Base-by-base conservation (phyloP, 768 basidiomycete genomes). In the Tulasnella sp. region DNA sequence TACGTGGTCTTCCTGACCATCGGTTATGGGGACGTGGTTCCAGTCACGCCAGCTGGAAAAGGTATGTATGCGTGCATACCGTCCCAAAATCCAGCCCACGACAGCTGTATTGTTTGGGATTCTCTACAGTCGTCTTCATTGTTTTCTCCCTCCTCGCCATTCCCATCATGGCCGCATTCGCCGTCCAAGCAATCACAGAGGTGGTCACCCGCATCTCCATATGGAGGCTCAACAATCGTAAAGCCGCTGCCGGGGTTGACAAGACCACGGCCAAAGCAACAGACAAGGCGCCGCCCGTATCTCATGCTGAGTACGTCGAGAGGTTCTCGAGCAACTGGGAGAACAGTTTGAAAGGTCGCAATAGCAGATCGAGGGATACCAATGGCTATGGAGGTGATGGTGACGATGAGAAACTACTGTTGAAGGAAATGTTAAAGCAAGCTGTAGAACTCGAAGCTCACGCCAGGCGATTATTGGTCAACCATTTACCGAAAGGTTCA, bases 1-100 rank as follows among this genome's bases (percentile, higher is more conserved):
- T 63, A 63, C 54, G 62, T 63, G 13, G 47, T 45, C 44, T 65
- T 65, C 63, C 56, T 63, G 24, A 55, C 59, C 1, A 51, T 65
- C 21, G 64, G 63, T 4, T 64, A 64, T 42, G 63, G 61, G 30
- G 60, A 63, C 30, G 41, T 24, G 23, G 38, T 32, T 34, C 60
- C 60, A 26, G 32, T 56, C 11, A 58, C 56, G 27, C 30, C 54
- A 24, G 60, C 62, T 24, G 61, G 61, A n/a, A 24, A 55, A 62
- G 63, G 62, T 41, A 26, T 26, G n/a, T n/a, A n/a, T n/a, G n/a
- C n/a, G n/a, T n/a, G n/a, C n/a, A n/a, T n/a, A n/a, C n/a, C n/a
- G n/a, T n/a, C n/a, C n/a, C n/a, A n/a, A n/a, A n/a, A 8, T 19
- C 9, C 17, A 45, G 43, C 11, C 51, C 3, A 7, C 11, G 11